phyloP scores from a whole-genome alignment of 2,329 filamentous ascomycete species.

The Hymenoscyphus albidus region DNA sequence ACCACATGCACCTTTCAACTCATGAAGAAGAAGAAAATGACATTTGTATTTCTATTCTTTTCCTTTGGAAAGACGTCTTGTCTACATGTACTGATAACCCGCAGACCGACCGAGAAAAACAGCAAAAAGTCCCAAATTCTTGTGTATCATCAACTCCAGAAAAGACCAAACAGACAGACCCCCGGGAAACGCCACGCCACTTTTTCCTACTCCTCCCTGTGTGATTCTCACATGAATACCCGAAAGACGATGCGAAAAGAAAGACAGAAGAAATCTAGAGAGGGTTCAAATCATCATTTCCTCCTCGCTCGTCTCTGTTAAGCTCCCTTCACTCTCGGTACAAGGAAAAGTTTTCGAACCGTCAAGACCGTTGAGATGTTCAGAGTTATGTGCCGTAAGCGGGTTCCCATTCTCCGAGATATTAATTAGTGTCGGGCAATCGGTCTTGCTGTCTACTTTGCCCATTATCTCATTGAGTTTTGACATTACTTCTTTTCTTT shows the following conservation, averaged over 20 bases:
- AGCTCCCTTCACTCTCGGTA: conserved; percentile 20
- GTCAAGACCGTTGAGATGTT: conserved; percentile 2
- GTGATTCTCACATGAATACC: conserved; percentile 5
- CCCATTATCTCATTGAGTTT: conserved; percentile 3
- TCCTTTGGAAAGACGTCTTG: background rate
- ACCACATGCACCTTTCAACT: background rate
- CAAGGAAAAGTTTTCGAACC: background rate
- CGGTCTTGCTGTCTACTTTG: background rate
- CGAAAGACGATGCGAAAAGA: background rate
- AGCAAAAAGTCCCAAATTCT: background rate
- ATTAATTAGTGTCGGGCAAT: background rate
- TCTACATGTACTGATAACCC: conserved; percentile 2
- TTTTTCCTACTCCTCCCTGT: conserved; percentile 2
- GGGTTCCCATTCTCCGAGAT: background rate
- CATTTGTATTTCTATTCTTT: conserved; percentile 3
- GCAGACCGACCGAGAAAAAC: background rate
- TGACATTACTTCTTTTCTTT: background rate
- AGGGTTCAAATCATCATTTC: conserved; percentile 23
- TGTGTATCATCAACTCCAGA: conserved; percentile 8
- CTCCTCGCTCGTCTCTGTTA: conserved; percentile 27
- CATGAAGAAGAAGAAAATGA: background rate
- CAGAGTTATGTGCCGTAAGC: too few species aligned
- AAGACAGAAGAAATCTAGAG: background rate
- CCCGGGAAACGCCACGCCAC: background rate
- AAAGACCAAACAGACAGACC: background rate